These are phyloP conservation scores for Diplodia mutila DNA, from an alignment of 2,329 filamentous ascomycete genomes.

Conservation along the genomic window DNA sequence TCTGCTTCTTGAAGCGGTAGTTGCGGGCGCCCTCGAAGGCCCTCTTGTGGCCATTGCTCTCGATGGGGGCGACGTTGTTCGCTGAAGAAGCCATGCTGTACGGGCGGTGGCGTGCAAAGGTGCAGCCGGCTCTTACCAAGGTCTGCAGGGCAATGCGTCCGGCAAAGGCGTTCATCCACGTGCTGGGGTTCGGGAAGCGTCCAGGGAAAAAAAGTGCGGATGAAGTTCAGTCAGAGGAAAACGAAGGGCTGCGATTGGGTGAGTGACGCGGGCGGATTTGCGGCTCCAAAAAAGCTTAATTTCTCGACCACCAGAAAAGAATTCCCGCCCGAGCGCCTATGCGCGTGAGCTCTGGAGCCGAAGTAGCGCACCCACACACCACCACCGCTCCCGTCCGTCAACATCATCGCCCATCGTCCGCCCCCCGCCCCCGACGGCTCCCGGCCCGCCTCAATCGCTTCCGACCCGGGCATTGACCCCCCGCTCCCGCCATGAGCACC, in stretches of 20 bases:
- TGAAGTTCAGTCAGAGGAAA: conserved; percentile 14
- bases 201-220: conserved; percentile 5
- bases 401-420: not conserved
- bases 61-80: conserved; percentile 36
- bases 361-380: not conserved
- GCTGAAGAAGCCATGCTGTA: conserved; percentile 42
- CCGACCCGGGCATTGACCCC: conserved; percentile 16
- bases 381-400: not conserved
- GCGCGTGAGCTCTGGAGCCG: conserved; percentile 12
- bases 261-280: conserved; percentile 6
- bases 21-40: conserved; percentile 41
- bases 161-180: conserved; percentile 18
- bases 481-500: conserved; percentile 42
- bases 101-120: not conserved
- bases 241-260: conserved; percentile 9
- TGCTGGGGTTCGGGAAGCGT: not conserved
- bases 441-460: conserved; percentile 1
- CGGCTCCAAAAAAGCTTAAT: conserved; percentile 23
- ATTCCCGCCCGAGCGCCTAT: conserved; percentile 13
- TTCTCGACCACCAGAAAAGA: conserved; percentile 17
- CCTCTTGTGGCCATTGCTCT: conserved; percentile 40
- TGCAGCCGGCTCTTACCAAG: not conserved
- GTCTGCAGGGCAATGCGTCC: not conserved
- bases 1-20: conserved; percentile 50
- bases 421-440: not conserved